Conservation (phyloP, 768 basidiomycete genomes). For the Lentinula guzmanii region DNA sequence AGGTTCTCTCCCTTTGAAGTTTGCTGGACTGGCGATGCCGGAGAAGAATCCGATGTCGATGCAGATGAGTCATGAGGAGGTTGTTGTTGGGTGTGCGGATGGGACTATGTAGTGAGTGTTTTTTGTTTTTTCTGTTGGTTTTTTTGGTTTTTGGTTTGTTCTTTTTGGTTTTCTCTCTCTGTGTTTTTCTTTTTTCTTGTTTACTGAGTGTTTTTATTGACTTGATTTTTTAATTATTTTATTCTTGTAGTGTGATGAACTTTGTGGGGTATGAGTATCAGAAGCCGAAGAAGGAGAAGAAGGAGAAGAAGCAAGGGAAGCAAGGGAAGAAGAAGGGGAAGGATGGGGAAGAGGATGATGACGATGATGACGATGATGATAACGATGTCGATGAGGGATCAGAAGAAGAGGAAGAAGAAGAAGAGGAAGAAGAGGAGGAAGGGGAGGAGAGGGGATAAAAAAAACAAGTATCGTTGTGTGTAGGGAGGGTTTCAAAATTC, state of each 20-base stretch:
- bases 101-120: slow-evolving; percentile 79
- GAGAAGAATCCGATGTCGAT: slow-evolving; percentile 96
- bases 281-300: slow-evolving; percentile 28
- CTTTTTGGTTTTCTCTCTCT: too few relatives aligned
- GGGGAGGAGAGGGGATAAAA: too few relatives aligned
- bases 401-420: too few relatives aligned
- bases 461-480: too few relatives aligned
- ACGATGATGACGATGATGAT: too few relatives aligned
- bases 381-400: too few relatives aligned
- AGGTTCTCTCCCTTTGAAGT: slow-evolving; percentile 61
- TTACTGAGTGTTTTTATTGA: too few relatives aligned
- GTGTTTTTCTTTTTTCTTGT: too few relatives aligned
- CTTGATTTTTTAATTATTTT: too few relatives aligned
- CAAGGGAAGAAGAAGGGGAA: background rate
- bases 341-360: too few relatives aligned
- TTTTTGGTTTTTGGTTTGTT: background rate
- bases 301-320: background rate
- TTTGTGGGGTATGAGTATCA: slow-evolving; percentile 55
- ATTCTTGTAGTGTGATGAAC: slow-evolving; percentile 45
- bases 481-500: too few relatives aligned
- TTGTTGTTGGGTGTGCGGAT: slow-evolving; percentile 87
- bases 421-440: too few relatives aligned
- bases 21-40: slow-evolving; percentile 74
- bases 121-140: background rate
- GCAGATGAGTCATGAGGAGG: slow-evolving; percentile 86